These are phyloP conservation scores for Corynascus novoguineensis DNA, from an alignment of 495 filamentous ascomycete genomes.

Conservation along the genomic window DNA sequence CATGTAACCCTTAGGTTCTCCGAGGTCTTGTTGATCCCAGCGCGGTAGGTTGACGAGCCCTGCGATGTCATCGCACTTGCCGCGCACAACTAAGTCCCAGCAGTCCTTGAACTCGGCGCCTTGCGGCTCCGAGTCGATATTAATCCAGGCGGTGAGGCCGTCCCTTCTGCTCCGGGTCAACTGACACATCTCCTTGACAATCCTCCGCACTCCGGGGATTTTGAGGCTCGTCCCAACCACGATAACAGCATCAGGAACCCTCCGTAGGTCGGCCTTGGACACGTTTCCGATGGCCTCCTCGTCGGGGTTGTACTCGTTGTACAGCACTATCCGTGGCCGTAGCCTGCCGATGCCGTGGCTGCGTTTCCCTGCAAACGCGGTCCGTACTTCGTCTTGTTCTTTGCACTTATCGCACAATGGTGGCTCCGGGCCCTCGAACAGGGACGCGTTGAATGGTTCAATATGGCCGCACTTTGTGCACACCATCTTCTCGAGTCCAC, in stretches of 20 bases:
- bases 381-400: constrained; percentile 68
- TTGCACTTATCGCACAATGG: constrained; percentile 76
- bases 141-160: constrained; percentile 93
- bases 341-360: constrained; percentile 91
- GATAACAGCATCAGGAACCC: constrained; percentile 81
- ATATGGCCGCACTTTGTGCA: constrained; percentile 86
- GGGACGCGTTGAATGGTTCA: constrained; percentile 63
- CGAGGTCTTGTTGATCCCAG: constrained; percentile 62
- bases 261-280: constrained; percentile 73
- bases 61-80: constrained; percentile 85
- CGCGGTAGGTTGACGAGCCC: constrained; percentile 62
- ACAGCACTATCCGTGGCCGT: constrained; percentile 88
- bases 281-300: constrained; percentile 92
- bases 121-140: constrained; percentile 72
- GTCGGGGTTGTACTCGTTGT: constrained; percentile 96
- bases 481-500: constrained; percentile 90
- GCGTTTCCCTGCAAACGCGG: constrained; percentile 72
- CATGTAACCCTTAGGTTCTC: constrained; percentile 33
- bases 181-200: constrained; percentile 85
- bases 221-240: constrained; percentile 95
- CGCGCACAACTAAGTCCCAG: constrained; percentile 85
- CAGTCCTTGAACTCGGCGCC: constrained; percentile 83
- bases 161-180: constrained; percentile 72
- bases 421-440: constrained; percentile 78
- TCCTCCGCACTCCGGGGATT: constrained; percentile 81